phyloP scores from a whole-genome alignment of 1,284 basidiomycete genomes.

The Anthracocystis panici-leucophaei region DNA sequence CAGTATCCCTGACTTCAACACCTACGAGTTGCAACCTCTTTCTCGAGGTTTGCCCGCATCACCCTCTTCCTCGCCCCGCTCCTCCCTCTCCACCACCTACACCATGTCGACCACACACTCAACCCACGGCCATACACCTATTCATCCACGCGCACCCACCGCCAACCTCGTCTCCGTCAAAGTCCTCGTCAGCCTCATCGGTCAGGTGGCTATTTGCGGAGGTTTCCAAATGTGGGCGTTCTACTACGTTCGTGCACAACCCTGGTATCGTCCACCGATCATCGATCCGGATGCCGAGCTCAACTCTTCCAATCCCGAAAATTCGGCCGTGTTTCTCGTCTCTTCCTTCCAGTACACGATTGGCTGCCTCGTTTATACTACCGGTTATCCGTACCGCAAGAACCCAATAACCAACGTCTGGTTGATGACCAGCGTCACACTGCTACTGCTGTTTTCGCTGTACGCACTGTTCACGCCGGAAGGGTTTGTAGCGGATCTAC shows the following conservation, averaged over 20 bases:
- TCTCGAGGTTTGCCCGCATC: constrained; percentile 15
- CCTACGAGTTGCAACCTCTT: constrained; percentile 34
- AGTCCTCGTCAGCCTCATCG: constrained; percentile 91
- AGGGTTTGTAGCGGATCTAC: constrained; percentile 75
- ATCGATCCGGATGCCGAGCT: constrained; percentile 78
- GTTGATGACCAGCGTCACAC: constrained; percentile 59
- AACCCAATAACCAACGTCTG: constrained; percentile 88
- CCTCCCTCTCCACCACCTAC: background rate
- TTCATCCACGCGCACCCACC: constrained; percentile 91
- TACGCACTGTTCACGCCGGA: constrained; percentile 73
- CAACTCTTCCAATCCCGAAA: constrained; percentile 91
- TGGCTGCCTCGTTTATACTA: constrained; percentile 95
- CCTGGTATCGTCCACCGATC: constrained; percentile 80
- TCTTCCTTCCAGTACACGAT: constrained; percentile 99
- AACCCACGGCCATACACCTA: constrained; percentile 63
- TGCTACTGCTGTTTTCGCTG: constrained; percentile 54
- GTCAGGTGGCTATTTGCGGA: constrained; percentile 90
- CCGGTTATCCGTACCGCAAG: constrained; percentile 94
- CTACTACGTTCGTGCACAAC: constrained; percentile 85
- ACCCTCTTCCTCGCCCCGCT: constrained; percentile 1
- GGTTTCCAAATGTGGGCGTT: constrained; percentile 87
- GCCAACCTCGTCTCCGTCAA: constrained; percentile 96
- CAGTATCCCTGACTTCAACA: constrained; percentile 22
- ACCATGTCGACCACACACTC: constrained; percentile 13
- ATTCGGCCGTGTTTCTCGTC: constrained; percentile 89